Percentiles rank a stretch among this genome's conserved stretches.
phyloP scores from a whole-genome alignment of 306 rosid species.

The Cercis canadensis region DNA sequence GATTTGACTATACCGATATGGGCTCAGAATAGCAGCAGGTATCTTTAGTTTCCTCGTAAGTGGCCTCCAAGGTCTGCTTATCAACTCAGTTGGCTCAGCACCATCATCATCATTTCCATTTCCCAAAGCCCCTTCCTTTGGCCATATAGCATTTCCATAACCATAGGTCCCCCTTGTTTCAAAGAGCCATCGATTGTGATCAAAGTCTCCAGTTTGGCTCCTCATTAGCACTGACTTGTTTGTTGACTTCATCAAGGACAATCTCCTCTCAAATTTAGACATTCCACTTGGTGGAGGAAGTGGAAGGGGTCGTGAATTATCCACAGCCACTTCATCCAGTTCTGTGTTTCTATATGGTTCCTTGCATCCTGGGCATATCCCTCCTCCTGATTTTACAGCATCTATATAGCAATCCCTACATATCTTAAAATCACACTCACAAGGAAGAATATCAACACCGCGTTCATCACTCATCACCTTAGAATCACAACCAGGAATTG shows the following conservation, averaged over 20 bases:
- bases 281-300: constrained; percentile 71
- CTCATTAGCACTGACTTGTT: constrained; percentile 72
- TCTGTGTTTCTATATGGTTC: constrained; percentile 86
- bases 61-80: constrained; percentile 69
- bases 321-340: constrained; percentile 75
- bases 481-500: constrained; percentile 90
- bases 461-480: constrained; percentile 92
- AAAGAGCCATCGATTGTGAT: constrained; percentile 91
- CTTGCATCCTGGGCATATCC: constrained; percentile 90
- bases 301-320: constrained; percentile 64
- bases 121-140: constrained; percentile 79
- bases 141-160: constrained; percentile 97
- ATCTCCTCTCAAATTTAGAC: constrained; percentile 90
- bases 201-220: constrained; percentile 95
- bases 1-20: constrained; percentile 49
- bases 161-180: constrained; percentile 97
- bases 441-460: constrained; percentile 90
- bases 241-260: constrained; percentile 88
- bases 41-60: constrained; percentile 67
- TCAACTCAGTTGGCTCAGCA: constrained; percentile 54
- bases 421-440: constrained; percentile 95
- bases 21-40: constrained; percentile 69
- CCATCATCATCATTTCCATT: constrained; percentile 57
- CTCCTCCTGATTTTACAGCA: constrained; percentile 82
- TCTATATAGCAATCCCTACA: constrained; percentile 92